phyloP scores from a whole-genome alignment of 192 early-diverging fungal genomes.

The Polychytrium aggregatum region DNA sequence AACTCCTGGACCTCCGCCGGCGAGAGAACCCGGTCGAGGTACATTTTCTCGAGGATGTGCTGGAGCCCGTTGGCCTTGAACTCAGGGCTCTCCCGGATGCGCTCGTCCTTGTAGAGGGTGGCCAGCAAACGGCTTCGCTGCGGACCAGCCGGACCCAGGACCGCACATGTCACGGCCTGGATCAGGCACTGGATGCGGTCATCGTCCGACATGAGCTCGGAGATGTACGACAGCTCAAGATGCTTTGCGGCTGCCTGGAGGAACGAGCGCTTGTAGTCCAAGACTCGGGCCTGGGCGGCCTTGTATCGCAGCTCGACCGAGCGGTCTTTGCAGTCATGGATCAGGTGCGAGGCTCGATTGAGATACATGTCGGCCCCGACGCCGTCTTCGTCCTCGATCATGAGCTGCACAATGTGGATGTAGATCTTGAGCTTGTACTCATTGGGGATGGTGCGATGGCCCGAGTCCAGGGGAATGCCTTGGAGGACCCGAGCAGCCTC shows the following conservation, averaged over 20 bases:
- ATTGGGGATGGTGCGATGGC: constrained; percentile 51
- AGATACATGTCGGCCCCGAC: constrained; percentile 70
- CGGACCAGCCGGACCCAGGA: constrained; percentile 84
- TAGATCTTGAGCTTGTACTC: constrained; percentile 71
- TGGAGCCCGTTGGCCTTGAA: constrained; percentile 21
- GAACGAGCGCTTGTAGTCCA: constrained; percentile 79
- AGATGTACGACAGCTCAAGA: constrained; percentile 69
- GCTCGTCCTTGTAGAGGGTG: constrained; percentile 84
- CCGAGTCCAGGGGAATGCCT: constrained; percentile 84
- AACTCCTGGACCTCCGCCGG: constrained; percentile 72
- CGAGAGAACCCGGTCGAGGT: constrained; percentile 75
- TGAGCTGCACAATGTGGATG: constrained; percentile 71
- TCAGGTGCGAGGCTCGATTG: constrained; percentile 66
- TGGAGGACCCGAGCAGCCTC: constrained; percentile 78
- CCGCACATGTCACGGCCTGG: constrained; percentile 79
- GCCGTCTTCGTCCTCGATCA: constrained; percentile 75
- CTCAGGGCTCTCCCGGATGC: constrained; percentile 60
- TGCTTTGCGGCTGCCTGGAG: constrained; percentile 76
- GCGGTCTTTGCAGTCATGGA: constrained; percentile 40
- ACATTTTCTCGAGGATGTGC: constrained; percentile 88
- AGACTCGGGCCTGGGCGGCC: constrained; percentile 66
- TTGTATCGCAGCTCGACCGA: constrained; percentile 53
- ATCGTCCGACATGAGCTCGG: constrained; percentile 43
- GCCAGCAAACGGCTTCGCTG: constrained; percentile 77
- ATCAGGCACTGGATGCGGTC: constrained; percentile 34